phyloP scores from a whole-genome alignment of 345 rosid species.

The Eutrema heterophyllum region DNA sequence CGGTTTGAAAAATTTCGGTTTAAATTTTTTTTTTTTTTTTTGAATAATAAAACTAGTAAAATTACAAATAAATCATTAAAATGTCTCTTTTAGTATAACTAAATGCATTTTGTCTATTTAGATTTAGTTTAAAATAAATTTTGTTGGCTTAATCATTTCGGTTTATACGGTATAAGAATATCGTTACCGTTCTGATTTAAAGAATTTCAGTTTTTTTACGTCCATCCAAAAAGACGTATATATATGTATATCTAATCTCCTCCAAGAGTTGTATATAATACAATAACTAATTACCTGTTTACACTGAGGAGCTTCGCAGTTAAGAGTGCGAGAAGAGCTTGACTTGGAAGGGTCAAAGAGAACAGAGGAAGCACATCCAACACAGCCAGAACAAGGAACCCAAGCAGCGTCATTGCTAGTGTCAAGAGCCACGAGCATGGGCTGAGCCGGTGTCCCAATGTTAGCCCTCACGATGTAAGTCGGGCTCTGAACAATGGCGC shows the following conservation, averaged over 20 bases:
- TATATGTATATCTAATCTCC: neutral
- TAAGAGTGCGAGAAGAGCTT: constrained; percentile 47
- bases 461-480: constrained; percentile 69
- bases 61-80: neutral
- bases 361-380: constrained; percentile 64
- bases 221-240: too few relatives aligned
- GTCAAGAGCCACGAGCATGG: constrained; percentile 84
- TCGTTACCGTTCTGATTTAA: neutral
- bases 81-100: neutral
- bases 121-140: neutral
- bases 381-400: constrained; percentile 78
- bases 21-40: neutral
- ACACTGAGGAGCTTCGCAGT: constrained; percentile 73
- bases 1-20: neutral
- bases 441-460: constrained; percentile 81
- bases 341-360: constrained; percentile 48
- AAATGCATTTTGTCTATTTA: neutral
- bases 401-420: constrained; percentile 87
- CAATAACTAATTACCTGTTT: constrained; percentile 48
- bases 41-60: neutral
- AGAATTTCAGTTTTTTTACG: neutral
- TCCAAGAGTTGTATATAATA: neutral
- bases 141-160: neutral
- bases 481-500: constrained; percentile 73
- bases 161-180: neutral